phyloP scores from a whole-genome alignment of 306 rosid genomes.

The Prunus mume region DNA sequence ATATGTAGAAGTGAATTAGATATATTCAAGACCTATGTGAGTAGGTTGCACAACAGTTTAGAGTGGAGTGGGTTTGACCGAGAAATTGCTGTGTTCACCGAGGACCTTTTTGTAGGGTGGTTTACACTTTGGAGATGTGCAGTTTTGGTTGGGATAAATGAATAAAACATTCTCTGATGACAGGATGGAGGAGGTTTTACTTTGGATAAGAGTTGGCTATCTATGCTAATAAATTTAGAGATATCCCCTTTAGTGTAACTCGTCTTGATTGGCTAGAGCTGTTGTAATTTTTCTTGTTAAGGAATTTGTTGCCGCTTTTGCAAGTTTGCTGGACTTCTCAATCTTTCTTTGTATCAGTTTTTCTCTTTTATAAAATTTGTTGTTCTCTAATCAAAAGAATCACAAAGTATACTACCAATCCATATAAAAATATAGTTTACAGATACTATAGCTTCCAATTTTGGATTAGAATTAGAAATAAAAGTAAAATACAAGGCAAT shows the following conservation, averaged over 20 bases:
- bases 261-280: too few relatives aligned
- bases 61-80: neutral
- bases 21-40: neutral
- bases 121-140: neutral
- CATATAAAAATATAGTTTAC: neutral
- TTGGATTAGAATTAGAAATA: neutral
- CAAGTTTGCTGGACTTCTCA: neutral
- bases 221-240: too few relatives aligned
- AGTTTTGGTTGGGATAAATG: neutral
- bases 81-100: neutral
- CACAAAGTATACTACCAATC: neutral
- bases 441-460: neutral
- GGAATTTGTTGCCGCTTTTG: neutral
- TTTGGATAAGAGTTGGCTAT: too few relatives aligned
- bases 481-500: neutral
- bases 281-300: too few relatives aligned
- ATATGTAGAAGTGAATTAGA: neutral
- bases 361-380: neutral
- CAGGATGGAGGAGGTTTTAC: too few relatives aligned
- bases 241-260: too few relatives aligned
- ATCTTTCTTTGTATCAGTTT: neutral
- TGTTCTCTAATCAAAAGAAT: neutral
- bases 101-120: neutral
- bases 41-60: neutral
- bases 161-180: neutral